phyloP scores from a whole-genome alignment of 2,329 filamentous ascomycete genomes.

The Fusarium papillatum region DNA sequence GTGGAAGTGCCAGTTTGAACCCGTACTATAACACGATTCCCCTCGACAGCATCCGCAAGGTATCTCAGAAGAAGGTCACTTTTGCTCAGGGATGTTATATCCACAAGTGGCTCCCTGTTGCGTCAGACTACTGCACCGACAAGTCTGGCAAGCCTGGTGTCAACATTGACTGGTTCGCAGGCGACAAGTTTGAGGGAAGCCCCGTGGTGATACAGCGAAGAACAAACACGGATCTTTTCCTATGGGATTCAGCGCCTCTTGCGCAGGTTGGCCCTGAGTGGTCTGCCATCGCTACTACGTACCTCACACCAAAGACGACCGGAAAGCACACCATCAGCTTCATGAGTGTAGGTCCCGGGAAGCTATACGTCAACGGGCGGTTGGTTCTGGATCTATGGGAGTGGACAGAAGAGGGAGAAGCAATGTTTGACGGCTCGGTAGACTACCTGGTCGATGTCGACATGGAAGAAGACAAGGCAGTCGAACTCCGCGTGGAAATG shows the following conservation, averaged over 20 bases:
- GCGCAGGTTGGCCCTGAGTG: slow-evolving; percentile 72
- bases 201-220: slow-evolving; percentile 70
- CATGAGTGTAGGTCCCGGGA: slow-evolving; percentile 76
- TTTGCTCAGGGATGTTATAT: slow-evolving; percentile 60
- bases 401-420: slow-evolving; percentile 77
- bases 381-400: slow-evolving; percentile 76
- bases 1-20: slow-evolving; percentile 77
- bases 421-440: slow-evolving; percentile 78
- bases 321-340: slow-evolving; percentile 77
- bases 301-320: slow-evolving; percentile 68
- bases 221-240: slow-evolving; percentile 75
- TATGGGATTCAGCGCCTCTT: slow-evolving; percentile 78
- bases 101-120: slow-evolving; percentile 46
- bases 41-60: slow-evolving; percentile 68
- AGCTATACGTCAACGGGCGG: slow-evolving; percentile 70
- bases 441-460: slow-evolving; percentile 73
- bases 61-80: slow-evolving; percentile 66
- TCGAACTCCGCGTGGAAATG: slow-evolving; percentile 67
- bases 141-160: slow-evolving; percentile 70
- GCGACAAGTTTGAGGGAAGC: slow-evolving; percentile 72
- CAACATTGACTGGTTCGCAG: slow-evolving; percentile 73
- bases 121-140: slow-evolving; percentile 43
- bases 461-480: slow-evolving; percentile 69
- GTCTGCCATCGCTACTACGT: slow-evolving; percentile 74
- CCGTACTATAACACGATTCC: slow-evolving; percentile 78